Conservation (phyloP, 2,329 filamentous ascomycete genomes). For the Hortaea sp. region DNA sequence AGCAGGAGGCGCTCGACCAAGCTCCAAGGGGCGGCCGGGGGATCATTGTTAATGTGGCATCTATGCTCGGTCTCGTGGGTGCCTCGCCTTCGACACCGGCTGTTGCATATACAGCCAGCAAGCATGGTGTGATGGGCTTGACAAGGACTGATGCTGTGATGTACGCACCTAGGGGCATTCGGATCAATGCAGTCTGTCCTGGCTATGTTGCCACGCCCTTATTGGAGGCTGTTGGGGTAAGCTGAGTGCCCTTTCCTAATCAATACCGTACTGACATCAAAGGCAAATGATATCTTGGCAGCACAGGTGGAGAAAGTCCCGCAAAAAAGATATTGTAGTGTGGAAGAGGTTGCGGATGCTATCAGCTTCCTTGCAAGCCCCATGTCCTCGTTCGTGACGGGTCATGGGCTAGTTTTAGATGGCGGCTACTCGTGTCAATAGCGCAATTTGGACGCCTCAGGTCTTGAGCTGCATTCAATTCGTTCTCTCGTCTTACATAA, state of each 20-base stretch:
- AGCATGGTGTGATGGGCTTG: constrained; percentile 46
- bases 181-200: constrained; percentile 53
- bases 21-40: constrained; percentile 26
- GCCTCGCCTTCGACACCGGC: constrained; percentile 27
- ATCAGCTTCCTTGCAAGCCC: constrained; percentile 30
- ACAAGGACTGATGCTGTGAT: constrained; percentile 45
- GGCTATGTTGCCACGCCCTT: constrained; percentile 21
- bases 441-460: too few species aligned
- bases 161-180: constrained; percentile 43
- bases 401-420: constrained; percentile 9
- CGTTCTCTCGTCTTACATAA: too few species aligned
- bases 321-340: constrained; percentile 43
- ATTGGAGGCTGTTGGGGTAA: constrained; percentile 3
- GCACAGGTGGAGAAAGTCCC: constrained; percentile 43
- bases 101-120: constrained; percentile 42
- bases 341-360: constrained; percentile 48
- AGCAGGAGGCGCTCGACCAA: constrained; percentile 26
- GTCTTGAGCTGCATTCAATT: too few species aligned
- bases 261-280: background rate
- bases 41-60: constrained; percentile 45
- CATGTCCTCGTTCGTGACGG: constrained; percentile 21
- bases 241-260: background rate
- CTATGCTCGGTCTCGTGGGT: constrained; percentile 42
- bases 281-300: constrained; percentile 6
- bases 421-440: constrained; percentile 10